Percentiles rank a stretch among this genome's conserved stretches.
Conservation (phyloP, 2,329 filamentous ascomycete species). For the Xylaria sp. region DNA sequence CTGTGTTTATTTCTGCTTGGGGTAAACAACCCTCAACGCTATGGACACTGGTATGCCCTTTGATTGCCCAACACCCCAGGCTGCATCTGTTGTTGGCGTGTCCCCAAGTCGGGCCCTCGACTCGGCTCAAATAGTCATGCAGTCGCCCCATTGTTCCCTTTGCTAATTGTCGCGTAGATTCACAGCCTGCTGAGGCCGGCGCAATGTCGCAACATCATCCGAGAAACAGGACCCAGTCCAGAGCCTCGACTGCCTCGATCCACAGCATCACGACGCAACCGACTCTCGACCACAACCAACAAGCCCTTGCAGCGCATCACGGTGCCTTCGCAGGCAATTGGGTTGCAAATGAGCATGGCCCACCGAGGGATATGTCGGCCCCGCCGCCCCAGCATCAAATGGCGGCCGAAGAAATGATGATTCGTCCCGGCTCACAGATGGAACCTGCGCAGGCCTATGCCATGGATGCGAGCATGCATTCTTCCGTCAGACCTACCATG, state of each 20-base stretch:
- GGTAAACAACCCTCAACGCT: conserved; percentile 36
- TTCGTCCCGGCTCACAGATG: conserved; percentile 60
- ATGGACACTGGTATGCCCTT: conserved; percentile 32
- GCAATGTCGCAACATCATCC: conserved; percentile 43
- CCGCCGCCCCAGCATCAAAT: conserved; percentile 50
- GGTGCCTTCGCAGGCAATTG: conserved; percentile 55
- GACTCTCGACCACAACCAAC: conserved; percentile 51
- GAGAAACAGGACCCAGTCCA: conserved; percentile 55
- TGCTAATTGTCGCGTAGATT: conserved; percentile 29
- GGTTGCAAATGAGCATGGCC: conserved; percentile 48
- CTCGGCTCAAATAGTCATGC: background rate
- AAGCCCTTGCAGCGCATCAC: conserved; percentile 40
- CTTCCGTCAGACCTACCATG: conserved; percentile 48
- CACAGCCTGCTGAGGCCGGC: conserved; percentile 36
- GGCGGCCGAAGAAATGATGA: conserved; percentile 61
- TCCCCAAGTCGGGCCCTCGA: background rate
- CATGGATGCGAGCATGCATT: conserved; percentile 54
- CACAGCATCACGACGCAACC: conserved; percentile 57
- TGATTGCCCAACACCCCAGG: background rate
- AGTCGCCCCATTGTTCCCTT: conserved; percentile 2
- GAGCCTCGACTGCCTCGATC: conserved; percentile 59
- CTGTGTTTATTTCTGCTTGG: conserved; percentile 31
- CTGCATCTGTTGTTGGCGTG: background rate
- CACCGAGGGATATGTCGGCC: conserved; percentile 47
- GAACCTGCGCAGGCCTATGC: conserved; percentile 52